phyloP scores from a whole-genome alignment of 345 rosid genomes.

The Citrus glauca region DNA sequence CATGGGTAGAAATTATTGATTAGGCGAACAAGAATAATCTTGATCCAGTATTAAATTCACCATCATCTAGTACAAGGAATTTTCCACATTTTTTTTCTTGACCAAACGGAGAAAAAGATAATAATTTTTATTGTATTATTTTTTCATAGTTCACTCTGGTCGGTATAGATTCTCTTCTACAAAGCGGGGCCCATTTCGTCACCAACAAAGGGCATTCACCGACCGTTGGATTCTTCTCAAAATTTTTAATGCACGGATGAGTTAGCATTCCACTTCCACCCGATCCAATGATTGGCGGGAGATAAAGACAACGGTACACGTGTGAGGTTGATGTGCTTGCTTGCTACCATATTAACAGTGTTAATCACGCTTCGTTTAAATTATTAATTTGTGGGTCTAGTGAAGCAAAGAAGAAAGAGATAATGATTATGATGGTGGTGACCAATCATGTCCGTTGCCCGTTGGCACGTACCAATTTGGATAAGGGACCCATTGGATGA shows the following conservation, averaged over 20 bases:
- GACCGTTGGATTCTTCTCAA: neutral
- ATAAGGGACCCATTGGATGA: constrained; percentile 6
- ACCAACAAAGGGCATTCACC: neutral
- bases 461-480: constrained; percentile 12
- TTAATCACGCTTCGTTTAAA: neutral
- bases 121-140: neutral
- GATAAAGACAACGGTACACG: neutral
- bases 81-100: neutral
- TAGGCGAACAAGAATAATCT: neutral
- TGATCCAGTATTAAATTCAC: too few relatives aligned
- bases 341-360: neutral
- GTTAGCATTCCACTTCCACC: neutral
- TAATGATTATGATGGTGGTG: neutral
- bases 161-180: neutral
- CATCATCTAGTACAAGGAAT: neutral
- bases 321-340: neutral
- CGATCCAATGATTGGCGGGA: neutral
- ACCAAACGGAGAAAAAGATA: neutral
- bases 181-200: neutral
- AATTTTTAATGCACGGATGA: neutral
- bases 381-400: neutral
- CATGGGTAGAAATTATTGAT: neutral
- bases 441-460: constrained; percentile 24
- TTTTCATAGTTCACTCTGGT: neutral
- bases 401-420: neutral